These are phyloP conservation scores for Globisporangium solare DNA, from an alignment of 352 stramenopile genomes.

Conservation along the genomic window DNA sequence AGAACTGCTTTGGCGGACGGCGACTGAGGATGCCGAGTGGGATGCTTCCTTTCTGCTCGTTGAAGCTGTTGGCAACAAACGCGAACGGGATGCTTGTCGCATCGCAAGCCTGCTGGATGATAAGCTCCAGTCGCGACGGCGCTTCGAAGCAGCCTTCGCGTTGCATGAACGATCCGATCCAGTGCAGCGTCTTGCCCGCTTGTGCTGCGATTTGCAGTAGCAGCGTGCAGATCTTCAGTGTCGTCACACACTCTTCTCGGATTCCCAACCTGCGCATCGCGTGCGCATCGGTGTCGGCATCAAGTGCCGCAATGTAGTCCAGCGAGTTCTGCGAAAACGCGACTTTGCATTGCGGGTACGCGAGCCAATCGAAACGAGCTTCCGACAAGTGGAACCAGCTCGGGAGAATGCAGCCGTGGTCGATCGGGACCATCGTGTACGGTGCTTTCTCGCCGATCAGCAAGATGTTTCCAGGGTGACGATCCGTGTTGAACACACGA, in stretches of 20 bases:
- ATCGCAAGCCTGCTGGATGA: slow-evolving; percentile 42
- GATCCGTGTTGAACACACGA: slow-evolving; percentile 84
- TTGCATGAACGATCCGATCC: slow-evolving; percentile 72
- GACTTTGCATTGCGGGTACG: slow-evolving; percentile 68
- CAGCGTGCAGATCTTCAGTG: slow-evolving; percentile 70
- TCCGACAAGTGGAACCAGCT: slow-evolving; percentile 80
- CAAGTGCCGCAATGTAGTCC: slow-evolving; percentile 50
- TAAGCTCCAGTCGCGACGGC: slow-evolving; percentile 48
- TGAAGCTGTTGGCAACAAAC: slow-evolving; percentile 52
- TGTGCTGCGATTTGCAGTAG: slow-evolving; percentile 54
- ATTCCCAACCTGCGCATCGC: slow-evolving; percentile 53
- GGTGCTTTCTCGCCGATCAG: slow-evolving; percentile 71
- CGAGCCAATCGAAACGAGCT: slow-evolving; percentile 77
- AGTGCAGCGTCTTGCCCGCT: slow-evolving; percentile 46
- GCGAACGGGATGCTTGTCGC: slow-evolving; percentile 38
- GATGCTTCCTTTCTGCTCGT: slow-evolving; percentile 56
- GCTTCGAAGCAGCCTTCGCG: slow-evolving; percentile 63
- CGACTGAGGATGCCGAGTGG: slow-evolving; percentile 53
- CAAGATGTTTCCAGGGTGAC: slow-evolving; percentile 78
- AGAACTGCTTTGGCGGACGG: slow-evolving; percentile 59
- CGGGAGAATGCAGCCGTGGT: slow-evolving; percentile 74
- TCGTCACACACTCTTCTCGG: slow-evolving; percentile 66
- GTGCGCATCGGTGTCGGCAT: slow-evolving; percentile 44
- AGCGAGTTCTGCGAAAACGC: slow-evolving; percentile 38
- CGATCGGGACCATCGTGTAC: slow-evolving; percentile 77